Evolutionary conservation across 2,329 filamentous ascomycete species (phyloP).

Genomic region (Sporothrix globosa): DNA sequence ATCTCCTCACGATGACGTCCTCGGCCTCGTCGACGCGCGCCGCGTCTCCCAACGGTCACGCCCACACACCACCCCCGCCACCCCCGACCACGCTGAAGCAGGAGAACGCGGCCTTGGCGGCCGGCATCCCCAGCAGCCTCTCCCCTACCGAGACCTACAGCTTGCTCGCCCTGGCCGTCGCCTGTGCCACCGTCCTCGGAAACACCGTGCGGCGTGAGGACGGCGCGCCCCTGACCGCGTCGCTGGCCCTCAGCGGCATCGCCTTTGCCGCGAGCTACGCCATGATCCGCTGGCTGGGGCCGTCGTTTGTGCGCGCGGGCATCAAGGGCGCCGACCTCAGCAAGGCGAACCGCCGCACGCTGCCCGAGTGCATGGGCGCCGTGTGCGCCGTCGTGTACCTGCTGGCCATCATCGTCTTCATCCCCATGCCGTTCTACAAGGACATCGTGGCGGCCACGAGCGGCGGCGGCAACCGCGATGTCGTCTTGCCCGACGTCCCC

Average conservation of each 20-base stretch:
- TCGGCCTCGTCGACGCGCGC: conserved; percentile 6
- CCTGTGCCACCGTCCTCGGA: conserved; percentile 71
- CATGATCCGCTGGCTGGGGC: conserved; percentile 90
- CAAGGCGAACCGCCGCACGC: conserved; percentile 68
- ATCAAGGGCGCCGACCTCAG: conserved; percentile 88
- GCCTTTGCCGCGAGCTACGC: conserved; percentile 82
- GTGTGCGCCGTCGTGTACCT: conserved; percentile 92
- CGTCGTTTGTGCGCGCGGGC: conserved; percentile 83
- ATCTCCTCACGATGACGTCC: neutral
- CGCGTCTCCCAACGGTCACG: conserved; percentile 28
- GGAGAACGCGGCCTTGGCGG: conserved; percentile 30
- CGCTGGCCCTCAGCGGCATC: conserved; percentile 80
- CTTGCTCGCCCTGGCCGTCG: conserved; percentile 66
- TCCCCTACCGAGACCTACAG: conserved; percentile 57
- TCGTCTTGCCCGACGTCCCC: conserved; percentile 75
- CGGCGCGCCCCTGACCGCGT: conserved; percentile 86
- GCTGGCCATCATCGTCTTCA: conserved; percentile 84
- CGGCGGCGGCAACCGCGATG: conserved; percentile 87
- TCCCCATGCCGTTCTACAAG: conserved; percentile 97
- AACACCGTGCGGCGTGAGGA: conserved; percentile 85
- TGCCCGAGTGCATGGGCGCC: conserved; percentile 95
- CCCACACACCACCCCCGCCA: neutral
- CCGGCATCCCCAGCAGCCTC: conserved; percentile 44
- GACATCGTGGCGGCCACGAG: conserved; percentile 95
- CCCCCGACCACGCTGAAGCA: conserved; percentile 13